These are phyloP conservation scores for Pseudopithomyces chartarum DNA, from an alignment of 2,329 filamentous ascomycete species.

Conservation along the genomic window DNA sequence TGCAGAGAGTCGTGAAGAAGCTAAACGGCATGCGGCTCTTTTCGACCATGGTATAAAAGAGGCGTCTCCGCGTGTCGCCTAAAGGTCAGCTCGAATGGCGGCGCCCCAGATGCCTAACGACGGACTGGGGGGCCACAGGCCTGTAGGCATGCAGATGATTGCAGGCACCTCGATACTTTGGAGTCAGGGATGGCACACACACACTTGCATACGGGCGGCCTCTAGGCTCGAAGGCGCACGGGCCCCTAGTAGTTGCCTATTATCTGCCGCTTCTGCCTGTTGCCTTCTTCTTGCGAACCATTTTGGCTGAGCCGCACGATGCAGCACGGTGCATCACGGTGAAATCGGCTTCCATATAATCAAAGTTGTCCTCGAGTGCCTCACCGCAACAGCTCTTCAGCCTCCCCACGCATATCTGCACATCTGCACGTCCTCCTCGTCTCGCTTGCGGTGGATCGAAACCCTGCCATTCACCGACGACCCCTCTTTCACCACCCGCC, in stretches of 20 bases:
- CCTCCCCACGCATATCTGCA: slow-evolving; percentile 3
- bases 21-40: slow-evolving; percentile 4
- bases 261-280: slow-evolving; percentile 6
- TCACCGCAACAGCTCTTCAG: slow-evolving; percentile 6
- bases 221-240: not conserved
- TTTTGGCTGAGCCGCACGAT: not conserved
- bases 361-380: slow-evolving; percentile 1
- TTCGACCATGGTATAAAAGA: not conserved
- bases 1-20: not conserved
- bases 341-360: not conserved
- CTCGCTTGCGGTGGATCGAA: not conserved
- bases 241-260: not conserved
- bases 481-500: not conserved
- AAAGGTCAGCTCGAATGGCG: not conserved
- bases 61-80: not conserved
- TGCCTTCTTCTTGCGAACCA: slow-evolving; percentile 4
- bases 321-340: too few relatives aligned
- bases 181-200: too few relatives aligned
- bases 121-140: not conserved
- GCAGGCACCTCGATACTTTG: too few relatives aligned
- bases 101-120: not conserved
- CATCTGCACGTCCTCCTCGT: not conserved
- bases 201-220: not conserved
- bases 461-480: not conserved
- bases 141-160: too few relatives aligned